A percentile compares a stretch with the other conserved stretches of the same genome.
phyloP scores from a whole-genome alignment of 2,329 filamentous ascomycete species.

The Alternaria burnsii region DNA sequence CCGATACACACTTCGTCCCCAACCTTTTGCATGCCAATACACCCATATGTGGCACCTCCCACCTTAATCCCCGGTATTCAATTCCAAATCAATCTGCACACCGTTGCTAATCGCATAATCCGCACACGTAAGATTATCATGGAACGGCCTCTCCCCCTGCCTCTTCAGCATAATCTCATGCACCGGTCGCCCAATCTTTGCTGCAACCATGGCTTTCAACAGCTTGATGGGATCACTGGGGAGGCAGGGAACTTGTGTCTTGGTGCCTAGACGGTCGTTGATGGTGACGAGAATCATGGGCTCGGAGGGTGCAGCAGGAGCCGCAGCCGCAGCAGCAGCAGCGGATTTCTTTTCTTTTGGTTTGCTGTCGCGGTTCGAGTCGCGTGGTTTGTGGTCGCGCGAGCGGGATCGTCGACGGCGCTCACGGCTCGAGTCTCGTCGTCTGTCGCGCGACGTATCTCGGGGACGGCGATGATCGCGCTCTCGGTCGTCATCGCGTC shows the following conservation, averaged over 20 bases:
- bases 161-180: constrained; percentile 92
- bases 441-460: neutral
- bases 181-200: constrained; percentile 84
- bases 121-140: constrained; percentile 84
- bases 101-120: constrained; percentile 96
- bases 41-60: neutral
- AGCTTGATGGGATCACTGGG: constrained; percentile 83
- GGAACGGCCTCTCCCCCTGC: constrained; percentile 92
- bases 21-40: neutral
- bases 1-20: neutral
- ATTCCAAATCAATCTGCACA: constrained; percentile 66
- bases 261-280: constrained; percentile 96
- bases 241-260: constrained; percentile 89
- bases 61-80: constrained; percentile 47
- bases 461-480: constrained; percentile 5
- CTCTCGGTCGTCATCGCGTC: constrained; percentile 4
- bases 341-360: constrained; percentile 21
- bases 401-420: constrained; percentile 7
- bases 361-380: constrained; percentile 13
- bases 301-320: constrained; percentile 56
- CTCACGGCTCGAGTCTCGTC: constrained; percentile 14
- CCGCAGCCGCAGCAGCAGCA: constrained; percentile 28
- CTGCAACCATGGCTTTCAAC: constrained; percentile 91
- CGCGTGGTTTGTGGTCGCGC: neutral
- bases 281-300: constrained; percentile 94